phyloP scores from a whole-genome alignment of 495 filamentous ascomycete species.

The Choiromyces venosus region DNA sequence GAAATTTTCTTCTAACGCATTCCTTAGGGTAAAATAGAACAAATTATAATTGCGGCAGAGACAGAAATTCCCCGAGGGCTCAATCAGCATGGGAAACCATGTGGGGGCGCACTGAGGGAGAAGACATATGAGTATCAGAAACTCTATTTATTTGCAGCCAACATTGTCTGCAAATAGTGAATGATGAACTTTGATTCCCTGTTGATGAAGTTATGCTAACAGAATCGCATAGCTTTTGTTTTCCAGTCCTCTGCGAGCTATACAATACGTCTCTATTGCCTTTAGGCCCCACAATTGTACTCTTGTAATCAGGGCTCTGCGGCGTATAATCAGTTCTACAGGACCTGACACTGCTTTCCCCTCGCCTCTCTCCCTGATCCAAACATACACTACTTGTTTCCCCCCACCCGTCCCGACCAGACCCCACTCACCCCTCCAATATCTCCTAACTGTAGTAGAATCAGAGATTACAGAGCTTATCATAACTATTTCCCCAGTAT shows the following conservation, averaged over 20 bases:
- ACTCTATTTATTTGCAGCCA: slow-evolving; percentile 16
- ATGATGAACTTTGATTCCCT: background rate
- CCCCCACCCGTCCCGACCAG: background rate
- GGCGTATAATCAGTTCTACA: background rate
- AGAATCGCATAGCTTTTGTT: background rate
- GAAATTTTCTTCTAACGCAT: background rate
- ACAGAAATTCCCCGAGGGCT: slow-evolving; percentile 9
- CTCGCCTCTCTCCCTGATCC: background rate
- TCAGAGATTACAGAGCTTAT: background rate
- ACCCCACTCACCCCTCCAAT: background rate
- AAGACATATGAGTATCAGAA: slow-evolving; percentile 1
- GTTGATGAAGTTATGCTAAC: background rate
- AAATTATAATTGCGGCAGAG: background rate
- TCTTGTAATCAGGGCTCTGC: background rate
- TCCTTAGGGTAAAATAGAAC: background rate
- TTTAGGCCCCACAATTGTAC: background rate
- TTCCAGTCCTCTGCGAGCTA: background rate
- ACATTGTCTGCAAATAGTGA: slow-evolving; percentile 1
- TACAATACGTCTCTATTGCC: background rate
- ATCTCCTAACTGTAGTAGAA: background rate
- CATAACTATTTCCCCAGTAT: background rate
- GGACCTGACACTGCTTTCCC: background rate
- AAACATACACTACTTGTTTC: background rate
- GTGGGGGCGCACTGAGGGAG: slow-evolving; percentile 3
- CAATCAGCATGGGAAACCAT: slow-evolving; percentile 9